A percentile compares a stretch with the other conserved stretches of the same genome.
These are phyloP conservation scores for Agrocybe chaxingu DNA, from an alignment of 768 basidiomycete species.

Conservation along the genomic window DNA sequence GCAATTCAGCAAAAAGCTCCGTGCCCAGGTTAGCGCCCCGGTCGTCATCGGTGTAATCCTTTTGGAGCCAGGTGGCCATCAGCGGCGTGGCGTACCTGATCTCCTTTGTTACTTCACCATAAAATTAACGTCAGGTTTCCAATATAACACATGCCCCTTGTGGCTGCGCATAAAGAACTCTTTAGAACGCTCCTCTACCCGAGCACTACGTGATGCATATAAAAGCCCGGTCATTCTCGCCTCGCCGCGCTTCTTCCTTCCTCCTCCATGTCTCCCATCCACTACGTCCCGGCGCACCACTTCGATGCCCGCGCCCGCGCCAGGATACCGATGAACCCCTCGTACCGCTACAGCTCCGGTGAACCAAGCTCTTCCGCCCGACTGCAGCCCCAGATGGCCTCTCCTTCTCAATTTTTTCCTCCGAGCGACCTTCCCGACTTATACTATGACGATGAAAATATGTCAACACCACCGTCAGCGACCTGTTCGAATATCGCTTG, in stretches of 20 bases:
- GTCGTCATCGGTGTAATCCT: constrained; percentile 20
- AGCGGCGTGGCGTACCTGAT: constrained; percentile 31
- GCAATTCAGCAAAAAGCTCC: constrained; percentile 8
- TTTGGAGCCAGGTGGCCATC: constrained; percentile 16
- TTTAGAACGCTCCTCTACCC: constrained; percentile 18
- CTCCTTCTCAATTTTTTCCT: constrained; percentile 8
- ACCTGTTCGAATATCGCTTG: constrained; percentile 23
- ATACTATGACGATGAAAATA: constrained; percentile 20
- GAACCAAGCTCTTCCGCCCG: constrained; percentile 9
- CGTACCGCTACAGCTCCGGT: constrained; percentile 5
- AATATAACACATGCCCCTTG: constrained; percentile 27
- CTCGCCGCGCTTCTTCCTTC: constrained; percentile 12
- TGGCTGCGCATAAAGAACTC: constrained; percentile 26
- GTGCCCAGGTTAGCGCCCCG: constrained; percentile 20
- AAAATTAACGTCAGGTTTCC: constrained; percentile 21
- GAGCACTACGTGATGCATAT: constrained; percentile 19
- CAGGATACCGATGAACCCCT: constrained; percentile 3
- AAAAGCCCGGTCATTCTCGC: constrained; percentile 21
- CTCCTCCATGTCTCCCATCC: constrained; percentile 5
- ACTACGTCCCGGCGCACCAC: not conserved
- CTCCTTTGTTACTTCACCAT: constrained; percentile 26
- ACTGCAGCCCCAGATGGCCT: not conserved
- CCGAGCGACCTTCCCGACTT: constrained; percentile 23
- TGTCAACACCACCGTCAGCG: constrained; percentile 24
- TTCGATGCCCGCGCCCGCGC: too few species aligned